Evolutionary conservation across 2,329 filamentous ascomycete genomes (phyloP).

Genomic region (Parafenestella ontariensis): DNA sequence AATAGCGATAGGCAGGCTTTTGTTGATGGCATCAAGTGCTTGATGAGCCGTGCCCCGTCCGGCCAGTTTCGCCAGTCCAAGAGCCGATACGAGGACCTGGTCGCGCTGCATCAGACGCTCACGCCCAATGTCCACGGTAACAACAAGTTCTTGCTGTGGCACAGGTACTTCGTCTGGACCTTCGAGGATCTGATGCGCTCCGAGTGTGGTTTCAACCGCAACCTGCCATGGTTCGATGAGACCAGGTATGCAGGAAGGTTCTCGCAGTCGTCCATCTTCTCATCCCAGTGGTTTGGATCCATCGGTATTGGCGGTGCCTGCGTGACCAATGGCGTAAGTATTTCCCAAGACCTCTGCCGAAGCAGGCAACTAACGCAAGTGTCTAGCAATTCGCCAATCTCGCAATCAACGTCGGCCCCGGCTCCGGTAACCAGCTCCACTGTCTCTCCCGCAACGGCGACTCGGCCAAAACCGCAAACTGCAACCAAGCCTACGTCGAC

Average conservation of each 20-base stretch:
- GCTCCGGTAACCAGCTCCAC: constrained; percentile 33
- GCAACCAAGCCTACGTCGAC: constrained; percentile 35
- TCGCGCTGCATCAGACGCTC: constrained; percentile 43
- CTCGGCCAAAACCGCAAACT: constrained; percentile 33
- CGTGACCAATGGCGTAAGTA: constrained; percentile 44
- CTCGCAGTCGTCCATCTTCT: constrained; percentile 40
- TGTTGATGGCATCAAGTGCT: constrained; percentile 38
- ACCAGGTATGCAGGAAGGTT: constrained; percentile 41
- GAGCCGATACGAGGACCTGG: constrained; percentile 45
- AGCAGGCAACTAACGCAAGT: constrained; percentile 4
- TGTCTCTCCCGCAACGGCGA: constrained; percentile 43
- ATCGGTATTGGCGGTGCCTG: constrained; percentile 35
- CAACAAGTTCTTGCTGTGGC: constrained; percentile 53
- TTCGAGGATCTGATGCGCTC: constrained; percentile 52
- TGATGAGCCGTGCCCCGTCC: constrained; percentile 29
- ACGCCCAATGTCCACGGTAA: constrained; percentile 45
- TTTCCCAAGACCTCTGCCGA: background rate
- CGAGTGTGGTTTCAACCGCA: constrained; percentile 52
- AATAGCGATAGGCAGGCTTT: constrained; percentile 33
- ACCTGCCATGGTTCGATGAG: constrained; percentile 50
- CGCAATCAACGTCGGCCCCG: constrained; percentile 41
- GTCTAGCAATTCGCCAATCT: constrained; percentile 42
- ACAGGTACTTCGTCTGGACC: constrained; percentile 52
- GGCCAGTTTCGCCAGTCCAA: constrained; percentile 33
- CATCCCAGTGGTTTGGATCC: constrained; percentile 33